phyloP scores from a whole-genome alignment of 139 green algal genomes.

The Chlorella sp. region DNA sequence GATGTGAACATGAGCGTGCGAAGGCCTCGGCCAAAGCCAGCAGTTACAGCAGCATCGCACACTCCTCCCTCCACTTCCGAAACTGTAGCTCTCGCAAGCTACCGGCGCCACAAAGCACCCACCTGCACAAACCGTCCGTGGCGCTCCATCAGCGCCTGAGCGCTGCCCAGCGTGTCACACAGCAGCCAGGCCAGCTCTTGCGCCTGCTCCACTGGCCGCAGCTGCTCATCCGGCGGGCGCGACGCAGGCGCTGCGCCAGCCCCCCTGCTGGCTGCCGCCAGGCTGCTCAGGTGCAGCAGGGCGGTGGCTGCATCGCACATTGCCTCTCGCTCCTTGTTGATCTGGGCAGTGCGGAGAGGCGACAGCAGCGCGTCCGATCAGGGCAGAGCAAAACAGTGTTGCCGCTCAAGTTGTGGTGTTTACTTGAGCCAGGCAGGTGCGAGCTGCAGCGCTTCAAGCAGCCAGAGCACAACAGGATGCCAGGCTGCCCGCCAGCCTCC shows the following conservation, averaged over 20 bases:
- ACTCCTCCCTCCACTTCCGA: neutral
- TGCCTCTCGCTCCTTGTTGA: neutral
- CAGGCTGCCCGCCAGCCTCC: too few species aligned
- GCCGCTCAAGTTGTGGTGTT: too few species aligned
- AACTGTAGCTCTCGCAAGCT: too few species aligned
- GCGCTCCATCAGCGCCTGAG: slow-evolving; percentile 14
- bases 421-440: too few species aligned
- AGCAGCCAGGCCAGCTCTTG: slow-evolving; percentile 16
- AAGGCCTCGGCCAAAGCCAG: neutral
- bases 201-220: neutral
- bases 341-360: neutral
- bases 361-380: too few species aligned
- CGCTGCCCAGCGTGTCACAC: slow-evolving; percentile 4
- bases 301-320: slow-evolving; percentile 11
- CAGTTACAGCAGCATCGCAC: too few species aligned
- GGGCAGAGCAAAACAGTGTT: too few species aligned
- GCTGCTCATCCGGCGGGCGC: too few species aligned
- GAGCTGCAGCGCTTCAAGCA: too few species aligned
- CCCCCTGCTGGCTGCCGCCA: neutral
- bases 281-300: slow-evolving; percentile 15
- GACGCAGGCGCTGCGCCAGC: too few species aligned
- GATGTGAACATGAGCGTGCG: neutral
- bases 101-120: too few species aligned
- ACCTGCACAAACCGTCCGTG: slow-evolving; percentile 22
- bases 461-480: too few species aligned